Evolutionary conservation across 1,139 yeast genomes (phyloP), one percentile per base, ranked within the genome.

Genomic region (Magnusiomyces ingens): DNA sequence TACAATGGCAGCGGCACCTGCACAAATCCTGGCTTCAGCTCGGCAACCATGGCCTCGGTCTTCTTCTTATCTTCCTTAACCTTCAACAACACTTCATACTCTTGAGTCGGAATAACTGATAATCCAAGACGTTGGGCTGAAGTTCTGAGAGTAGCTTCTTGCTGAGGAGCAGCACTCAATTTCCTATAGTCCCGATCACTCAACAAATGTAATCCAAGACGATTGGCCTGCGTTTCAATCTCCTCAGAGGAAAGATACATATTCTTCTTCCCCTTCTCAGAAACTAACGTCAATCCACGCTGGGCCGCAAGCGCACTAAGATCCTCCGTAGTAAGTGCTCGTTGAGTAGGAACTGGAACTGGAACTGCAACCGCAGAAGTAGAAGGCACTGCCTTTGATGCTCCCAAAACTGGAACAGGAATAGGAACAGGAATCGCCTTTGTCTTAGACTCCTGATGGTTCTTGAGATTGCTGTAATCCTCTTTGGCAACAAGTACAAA

Each of bases 31-130:
- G 45, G 42, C 22, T 52, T 48, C 22, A 55, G 57, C 26, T 55
- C 55, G 4, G 32, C 32, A 26, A 26, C 32, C 32, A 26, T 26
- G 4, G 32, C 32, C 41, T 51, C 40, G 3, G 37, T 17, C 12
- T 40, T 29, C 38, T 36, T 46, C 50, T 38, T 50, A 15, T 45
- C 38, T 17, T 48, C 35, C 26, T 32, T 38, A 35, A 49, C 19
- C 36, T 35, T 32, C 35, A 47, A 41, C 42, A 60, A 45, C 21
- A 53, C 35, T 0, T 55, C 54, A 51, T 63, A 63, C 15, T 66
- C 67, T 15, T 45, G 52, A 1, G 55, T 26, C 4, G 71, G 57
- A n/a, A 76, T 17, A 15, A 62, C 58, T 13, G 66, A 62, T 26
- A 67, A 45, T 10, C 65, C 67, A 13, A 53, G 45, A 22, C 54